Base-by-base conservation (phyloP, 2,329 filamentous ascomycete species). In the Pleoardoris graminearum region DNA sequence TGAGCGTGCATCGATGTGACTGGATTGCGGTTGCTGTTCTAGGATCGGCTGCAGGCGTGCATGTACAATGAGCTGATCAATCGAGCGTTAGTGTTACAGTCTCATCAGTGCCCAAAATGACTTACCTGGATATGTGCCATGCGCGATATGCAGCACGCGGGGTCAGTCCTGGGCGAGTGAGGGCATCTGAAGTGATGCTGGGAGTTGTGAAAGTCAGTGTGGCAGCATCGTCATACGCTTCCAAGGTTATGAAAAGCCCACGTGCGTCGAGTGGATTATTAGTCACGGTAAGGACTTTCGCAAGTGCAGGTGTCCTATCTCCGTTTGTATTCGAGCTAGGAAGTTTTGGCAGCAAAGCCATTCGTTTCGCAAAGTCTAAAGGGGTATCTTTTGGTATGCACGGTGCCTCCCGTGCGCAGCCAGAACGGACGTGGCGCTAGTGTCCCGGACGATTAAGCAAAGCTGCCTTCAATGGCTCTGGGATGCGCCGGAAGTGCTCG, bases 401-500 rank as follows among this genome's bases (percentile, higher is more conserved):
- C 14, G 14, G 12, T 17, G 14, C 8, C 17, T 12, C 21, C 12
- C 7, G 6, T 8, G 32, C 32, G 17, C 2, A 4, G 14, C 22
- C n/a, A 16, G 12, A 3, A 7, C 17, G n/a, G n/a, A n/a, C n/a
- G n/a, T n/a, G n/a, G n/a, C n/a, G n/a, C n/a, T 35, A 57, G 43
- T 60, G 56, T n/a, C 60, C 64, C 17, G 46, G 42, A 19, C 58
- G 59, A 8, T 65, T 65, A 63, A 65, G 67, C 46, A 67, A 67
- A 23, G 50, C 52, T 29, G 41, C 59, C 52, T 44, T 60, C 30
- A 21, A 54, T 22, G 36, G 46, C 3, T 61, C 59, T 14, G 63
- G 64, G 21, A 66, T 67, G 58, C 67, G 66, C 25, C 59, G 62
- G 25, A 60, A 68, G 46, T 70, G 66, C 48, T 62, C 38, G 47